phyloP scores from a whole-genome alignment of 2,329 filamentous ascomycete genomes.

The Alternaria gansuensis region DNA sequence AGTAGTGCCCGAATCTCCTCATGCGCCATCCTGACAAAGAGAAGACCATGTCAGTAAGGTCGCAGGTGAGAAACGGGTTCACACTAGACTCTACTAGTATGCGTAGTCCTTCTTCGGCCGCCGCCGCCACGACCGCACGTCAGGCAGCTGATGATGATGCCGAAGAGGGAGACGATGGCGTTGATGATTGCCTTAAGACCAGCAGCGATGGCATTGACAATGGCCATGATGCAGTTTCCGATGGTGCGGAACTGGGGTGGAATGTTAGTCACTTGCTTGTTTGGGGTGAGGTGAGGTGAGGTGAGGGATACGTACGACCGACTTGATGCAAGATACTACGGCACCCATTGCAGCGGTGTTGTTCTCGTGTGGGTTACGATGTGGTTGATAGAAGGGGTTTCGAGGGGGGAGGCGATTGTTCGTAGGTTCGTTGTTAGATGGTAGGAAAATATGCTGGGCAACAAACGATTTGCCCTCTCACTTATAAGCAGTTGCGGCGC shows the following conservation, averaged over 20 bases:
- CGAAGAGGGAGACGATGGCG: conserved; percentile 60
- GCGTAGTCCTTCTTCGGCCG: conserved; percentile 47
- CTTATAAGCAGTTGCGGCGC: conserved; percentile 14
- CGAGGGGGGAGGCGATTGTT: not conserved
- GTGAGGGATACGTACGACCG: conserved; percentile 64
- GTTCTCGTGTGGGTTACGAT: conserved; percentile 14
- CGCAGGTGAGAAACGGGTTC: conserved; percentile 25
- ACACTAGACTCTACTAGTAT: conserved; percentile 53
- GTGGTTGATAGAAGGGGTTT: not conserved
- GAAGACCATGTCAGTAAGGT: conserved; percentile 4
- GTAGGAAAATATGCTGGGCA: conserved; percentile 1
- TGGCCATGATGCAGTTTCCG: conserved; percentile 58
- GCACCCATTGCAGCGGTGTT: conserved; percentile 73
- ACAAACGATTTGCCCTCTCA: conserved; percentile 64
- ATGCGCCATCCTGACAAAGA: conserved; percentile 16
- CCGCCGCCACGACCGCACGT: conserved; percentile 59
- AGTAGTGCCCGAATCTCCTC: conserved; percentile 13
- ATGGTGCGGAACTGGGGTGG: conserved; percentile 56
- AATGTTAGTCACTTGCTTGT: conserved; percentile 26
- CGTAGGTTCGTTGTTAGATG: conserved; percentile 2
- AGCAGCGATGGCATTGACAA: conserved; percentile 58
- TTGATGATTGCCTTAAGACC: conserved; percentile 59
- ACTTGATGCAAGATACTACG: conserved; percentile 72
- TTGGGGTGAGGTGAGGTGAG: not conserved
- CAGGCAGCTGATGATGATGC: conserved; percentile 60